A percentile compares a stretch with the other conserved stretches of the same genome.
These are phyloP conservation scores for Leishmania guyanensis DNA, from an alignment of 208 protist genomes.

Conservation along the genomic window DNA sequence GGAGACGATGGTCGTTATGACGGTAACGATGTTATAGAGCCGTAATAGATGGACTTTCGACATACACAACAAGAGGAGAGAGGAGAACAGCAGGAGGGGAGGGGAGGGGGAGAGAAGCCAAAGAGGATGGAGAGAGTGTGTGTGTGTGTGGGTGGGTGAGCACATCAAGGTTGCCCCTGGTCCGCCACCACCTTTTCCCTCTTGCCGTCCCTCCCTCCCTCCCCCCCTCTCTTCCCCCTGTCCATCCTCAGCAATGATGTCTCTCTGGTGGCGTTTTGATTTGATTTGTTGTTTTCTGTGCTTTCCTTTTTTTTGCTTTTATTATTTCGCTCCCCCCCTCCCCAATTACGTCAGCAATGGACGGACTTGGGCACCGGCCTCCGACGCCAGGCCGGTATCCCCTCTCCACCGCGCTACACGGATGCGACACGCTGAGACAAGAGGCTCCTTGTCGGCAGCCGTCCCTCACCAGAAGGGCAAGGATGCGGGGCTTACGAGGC, in stretches of 20 bases:
- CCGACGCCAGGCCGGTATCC: not conserved
- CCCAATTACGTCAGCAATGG: not conserved
- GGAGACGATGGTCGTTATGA: not conserved
- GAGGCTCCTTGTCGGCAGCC: not conserved
- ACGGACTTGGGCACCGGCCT: not conserved
- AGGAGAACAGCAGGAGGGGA: not conserved
- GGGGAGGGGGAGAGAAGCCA: not conserved
- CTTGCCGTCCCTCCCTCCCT: not conserved
- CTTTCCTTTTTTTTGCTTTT: not conserved
- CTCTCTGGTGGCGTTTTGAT: not conserved
- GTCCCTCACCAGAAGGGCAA: not conserved
- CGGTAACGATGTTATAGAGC: not conserved
- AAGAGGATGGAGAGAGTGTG: not conserved
- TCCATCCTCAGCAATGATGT: not conserved
- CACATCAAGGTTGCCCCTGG: not conserved
- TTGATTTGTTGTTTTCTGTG: not conserved
- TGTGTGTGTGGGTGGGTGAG: not conserved
- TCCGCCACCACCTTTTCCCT: conserved; percentile 3
- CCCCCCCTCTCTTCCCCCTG: not conserved
- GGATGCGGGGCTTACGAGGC: not conserved
- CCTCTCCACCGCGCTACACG: not conserved
- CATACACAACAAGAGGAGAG: not conserved
- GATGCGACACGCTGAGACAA: not conserved
- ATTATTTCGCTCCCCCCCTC: not conserved
- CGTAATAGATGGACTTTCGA: not conserved